phyloP scores from a whole-genome alignment of 2,329 filamentous ascomycete genomes.

The Colletotrichum simmondsii region DNA sequence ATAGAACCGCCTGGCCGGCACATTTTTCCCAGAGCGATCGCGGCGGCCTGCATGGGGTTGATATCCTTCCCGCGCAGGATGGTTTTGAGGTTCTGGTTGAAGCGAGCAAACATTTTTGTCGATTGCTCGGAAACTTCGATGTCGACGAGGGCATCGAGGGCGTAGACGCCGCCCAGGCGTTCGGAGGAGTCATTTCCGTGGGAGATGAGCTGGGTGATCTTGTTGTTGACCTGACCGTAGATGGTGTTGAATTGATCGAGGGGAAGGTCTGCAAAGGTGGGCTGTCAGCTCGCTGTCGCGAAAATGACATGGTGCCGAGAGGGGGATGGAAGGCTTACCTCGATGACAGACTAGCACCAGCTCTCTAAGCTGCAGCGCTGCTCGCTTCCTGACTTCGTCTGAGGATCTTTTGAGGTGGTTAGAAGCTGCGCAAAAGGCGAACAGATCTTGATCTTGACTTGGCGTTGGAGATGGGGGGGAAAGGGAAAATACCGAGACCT shows the following conservation, averaged over 20 bases:
- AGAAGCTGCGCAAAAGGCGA: not conserved
- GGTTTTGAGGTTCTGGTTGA: slow-evolving; percentile 88
- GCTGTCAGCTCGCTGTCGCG: slow-evolving; percentile 15
- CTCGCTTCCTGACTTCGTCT: slow-evolving; percentile 64
- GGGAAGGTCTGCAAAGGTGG: slow-evolving; percentile 70
- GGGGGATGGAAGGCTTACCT: slow-evolving; percentile 51
- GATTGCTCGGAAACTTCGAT: slow-evolving; percentile 95
- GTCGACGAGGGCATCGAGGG: slow-evolving; percentile 92
- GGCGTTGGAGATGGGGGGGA: not conserved
- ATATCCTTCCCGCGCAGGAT: slow-evolving; percentile 93
- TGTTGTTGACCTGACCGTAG: slow-evolving; percentile 67
- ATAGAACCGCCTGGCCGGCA: slow-evolving; percentile 93
- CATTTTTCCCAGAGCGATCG: slow-evolving; percentile 87
- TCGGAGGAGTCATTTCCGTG: slow-evolving; percentile 89
- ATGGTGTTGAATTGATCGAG: slow-evolving; percentile 79
- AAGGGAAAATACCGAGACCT: slow-evolving; percentile 59
- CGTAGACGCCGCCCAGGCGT: slow-evolving; percentile 90
- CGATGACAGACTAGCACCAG: slow-evolving; percentile 65
- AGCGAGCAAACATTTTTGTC: slow-evolving; percentile 87
- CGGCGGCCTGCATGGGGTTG: slow-evolving; percentile 89
- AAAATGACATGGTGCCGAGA: not conserved
- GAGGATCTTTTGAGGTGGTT: slow-evolving; percentile 25
- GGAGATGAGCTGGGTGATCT: slow-evolving; percentile 75
- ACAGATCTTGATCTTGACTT: not conserved
- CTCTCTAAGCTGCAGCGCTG: slow-evolving; percentile 65